These are phyloP conservation scores for Podila clonocystis DNA, from an alignment of 192 early-diverging fungal genomes.

Conservation along the genomic window DNA sequence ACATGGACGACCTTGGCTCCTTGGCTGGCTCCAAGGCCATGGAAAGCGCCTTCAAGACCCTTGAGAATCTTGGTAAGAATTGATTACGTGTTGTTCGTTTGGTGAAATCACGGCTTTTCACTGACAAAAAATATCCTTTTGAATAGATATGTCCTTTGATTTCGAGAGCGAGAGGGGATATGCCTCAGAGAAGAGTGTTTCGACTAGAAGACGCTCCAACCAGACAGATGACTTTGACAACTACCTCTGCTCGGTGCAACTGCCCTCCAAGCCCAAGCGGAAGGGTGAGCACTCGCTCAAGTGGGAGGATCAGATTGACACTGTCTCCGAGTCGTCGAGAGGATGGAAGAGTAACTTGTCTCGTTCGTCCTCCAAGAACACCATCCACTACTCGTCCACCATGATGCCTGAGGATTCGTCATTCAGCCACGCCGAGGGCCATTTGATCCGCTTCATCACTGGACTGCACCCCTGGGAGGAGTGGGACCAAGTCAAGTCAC, in stretches of 20 bases:
- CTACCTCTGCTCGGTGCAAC: conserved; percentile 13
- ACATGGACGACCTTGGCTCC: conserved; percentile 27
- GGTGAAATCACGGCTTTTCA: neutral
- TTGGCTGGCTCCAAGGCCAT: conserved; percentile 26
- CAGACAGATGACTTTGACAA: neutral
- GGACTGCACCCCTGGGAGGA: conserved; percentile 36
- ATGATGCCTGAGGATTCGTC: conserved; percentile 37
- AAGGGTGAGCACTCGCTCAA: conserved; percentile 38
- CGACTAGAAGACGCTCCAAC: neutral
- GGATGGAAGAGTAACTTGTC: conserved; percentile 8
- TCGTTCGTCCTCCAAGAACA: conserved; percentile 16
- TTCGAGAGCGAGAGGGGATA: neutral
- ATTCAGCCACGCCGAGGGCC: conserved; percentile 32
- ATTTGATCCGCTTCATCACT: conserved; percentile 25
- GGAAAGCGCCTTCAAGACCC: conserved; percentile 41
- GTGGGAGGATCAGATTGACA: conserved; percentile 44
- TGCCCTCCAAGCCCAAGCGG: conserved; percentile 30
- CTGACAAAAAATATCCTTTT: too few relatives aligned
- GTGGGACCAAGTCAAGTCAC: conserved; percentile 46
- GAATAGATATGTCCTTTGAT: conserved; percentile 22
- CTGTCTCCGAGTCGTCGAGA: conserved; percentile 17
- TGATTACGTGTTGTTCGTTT: neutral
- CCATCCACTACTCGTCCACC: neutral
- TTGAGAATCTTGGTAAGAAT: conserved; percentile 12
- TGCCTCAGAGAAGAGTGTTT: neutral